Conservation (phyloP, 345 rosid species). For the Eucalyptus grandis region DNA sequence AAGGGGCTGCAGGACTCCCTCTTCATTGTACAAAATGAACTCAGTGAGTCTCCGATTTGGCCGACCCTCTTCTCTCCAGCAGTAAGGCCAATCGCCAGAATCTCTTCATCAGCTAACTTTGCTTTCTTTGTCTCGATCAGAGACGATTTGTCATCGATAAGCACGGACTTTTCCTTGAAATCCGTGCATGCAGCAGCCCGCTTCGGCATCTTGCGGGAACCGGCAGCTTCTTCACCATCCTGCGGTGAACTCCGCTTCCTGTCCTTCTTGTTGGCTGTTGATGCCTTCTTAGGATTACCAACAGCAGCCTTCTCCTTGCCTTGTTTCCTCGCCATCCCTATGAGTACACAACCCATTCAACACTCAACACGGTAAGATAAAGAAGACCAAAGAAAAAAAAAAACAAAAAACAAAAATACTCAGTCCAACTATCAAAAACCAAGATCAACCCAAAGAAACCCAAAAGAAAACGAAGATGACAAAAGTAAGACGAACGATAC, state of each 20-base stretch:
- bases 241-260: slow-evolving; percentile 20
- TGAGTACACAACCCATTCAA: not conserved
- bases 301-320: not conserved
- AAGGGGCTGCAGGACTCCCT: slow-evolving; percentile 9
- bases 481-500: not conserved
- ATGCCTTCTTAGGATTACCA: not conserved
- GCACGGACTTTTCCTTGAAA: slow-evolving; percentile 50
- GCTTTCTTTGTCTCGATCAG: slow-evolving; percentile 35
- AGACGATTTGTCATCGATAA: slow-evolving; percentile 20
- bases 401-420: not conserved
- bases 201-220: slow-evolving; percentile 37
- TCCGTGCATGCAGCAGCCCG: slow-evolving; percentile 66
- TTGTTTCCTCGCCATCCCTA: slow-evolving; percentile 1
- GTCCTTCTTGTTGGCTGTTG: not conserved
- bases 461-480: not conserved
- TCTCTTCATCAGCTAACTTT: slow-evolving; percentile 39
- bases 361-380: not conserved
- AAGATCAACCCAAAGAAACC: not conserved
- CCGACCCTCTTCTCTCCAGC: slow-evolving; percentile 9
- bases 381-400: not conserved
- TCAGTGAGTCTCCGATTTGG: slow-evolving; percentile 48
- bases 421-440: not conserved
- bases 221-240: not conserved
- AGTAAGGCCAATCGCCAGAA: slow-evolving; percentile 23
- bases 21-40: slow-evolving; percentile 28